Conservation (phyloP, 73 alveolate species). For the Stentor coeruleus region DNA sequence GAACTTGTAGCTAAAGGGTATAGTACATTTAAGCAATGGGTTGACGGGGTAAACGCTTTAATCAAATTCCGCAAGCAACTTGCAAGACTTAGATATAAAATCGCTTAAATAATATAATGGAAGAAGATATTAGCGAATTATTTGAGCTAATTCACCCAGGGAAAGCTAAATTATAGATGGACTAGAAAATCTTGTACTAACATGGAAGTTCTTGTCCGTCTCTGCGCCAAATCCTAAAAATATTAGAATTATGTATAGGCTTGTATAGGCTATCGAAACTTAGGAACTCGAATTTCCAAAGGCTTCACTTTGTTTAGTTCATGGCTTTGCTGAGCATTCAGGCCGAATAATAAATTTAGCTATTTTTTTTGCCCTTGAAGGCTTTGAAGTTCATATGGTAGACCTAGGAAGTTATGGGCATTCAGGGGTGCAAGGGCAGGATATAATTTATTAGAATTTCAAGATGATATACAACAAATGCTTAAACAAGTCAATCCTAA, state of each 20-base stretch:
- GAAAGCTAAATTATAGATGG: not conserved
- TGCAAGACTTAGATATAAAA: slow-evolving; percentile 7
- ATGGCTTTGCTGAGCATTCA: slow-evolving; percentile 83
- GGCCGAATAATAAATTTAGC: slow-evolving; percentile 66
- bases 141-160: not conserved
- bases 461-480: slow-evolving; percentile 56
- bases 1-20: not conserved
- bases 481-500: slow-evolving; percentile 51
- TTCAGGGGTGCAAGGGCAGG: slow-evolving; percentile 70
- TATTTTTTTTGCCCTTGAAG: slow-evolving; percentile 58
- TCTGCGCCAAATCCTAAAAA: not conserved
- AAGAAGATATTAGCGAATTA: not conserved
- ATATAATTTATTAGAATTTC: slow-evolving; percentile 34
- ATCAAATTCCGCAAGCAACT: not conserved
- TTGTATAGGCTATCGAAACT: not conserved
- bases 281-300: slow-evolving; percentile 6
- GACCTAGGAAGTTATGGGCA: slow-evolving; percentile 81
- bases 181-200: not conserved
- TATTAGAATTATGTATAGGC: not conserved
- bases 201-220: slow-evolving; percentile 3
- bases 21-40: not conserved
- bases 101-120: too few relatives aligned
- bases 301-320: slow-evolving; percentile 70
- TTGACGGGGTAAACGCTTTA: slow-evolving; percentile 5
- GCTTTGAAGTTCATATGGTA: slow-evolving; percentile 68